A percentile compares a stretch with the other conserved stretches of the same genome.
Conservation (phyloP, 2,329 filamentous ascomycete species). For the Capronia americana region DNA sequence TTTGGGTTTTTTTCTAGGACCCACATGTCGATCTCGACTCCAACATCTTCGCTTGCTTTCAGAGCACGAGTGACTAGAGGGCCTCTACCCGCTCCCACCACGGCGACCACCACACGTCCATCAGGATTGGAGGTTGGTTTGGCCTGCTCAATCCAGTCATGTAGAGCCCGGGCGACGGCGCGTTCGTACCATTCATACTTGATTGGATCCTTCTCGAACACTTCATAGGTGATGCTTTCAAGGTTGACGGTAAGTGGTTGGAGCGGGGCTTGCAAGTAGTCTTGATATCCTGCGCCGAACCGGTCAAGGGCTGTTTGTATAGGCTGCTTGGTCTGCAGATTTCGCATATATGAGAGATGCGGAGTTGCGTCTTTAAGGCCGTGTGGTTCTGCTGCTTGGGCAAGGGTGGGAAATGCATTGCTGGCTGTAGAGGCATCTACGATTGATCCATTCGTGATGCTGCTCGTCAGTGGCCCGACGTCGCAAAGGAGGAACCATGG, state of each 20-base stretch:
- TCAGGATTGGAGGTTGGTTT: conserved; percentile 76
- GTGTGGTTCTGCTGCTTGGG: conserved; percentile 64
- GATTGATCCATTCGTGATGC: conserved; percentile 34
- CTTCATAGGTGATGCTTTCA: conserved; percentile 96
- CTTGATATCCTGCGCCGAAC: conserved; percentile 78
- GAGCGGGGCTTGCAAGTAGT: conserved; percentile 92
- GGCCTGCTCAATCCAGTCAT: conserved; percentile 74
- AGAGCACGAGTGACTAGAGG: conserved; percentile 88
- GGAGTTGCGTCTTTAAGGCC: conserved; percentile 63
- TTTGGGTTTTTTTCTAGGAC: conserved; percentile 97
- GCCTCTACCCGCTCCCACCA: conserved; percentile 90
- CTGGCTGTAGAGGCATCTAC: conserved; percentile 41
- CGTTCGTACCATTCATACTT: conserved; percentile 96
- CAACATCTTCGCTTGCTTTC: conserved; percentile 75
- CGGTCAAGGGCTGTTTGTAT: conserved; percentile 67
- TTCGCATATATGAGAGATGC: conserved; percentile 80
- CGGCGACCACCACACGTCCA: conserved; percentile 80
- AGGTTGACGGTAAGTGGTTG: conserved; percentile 96
- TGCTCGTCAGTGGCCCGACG: conserved; percentile 61
- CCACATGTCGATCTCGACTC: conserved; percentile 83
- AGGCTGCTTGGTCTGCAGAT: conserved; percentile 82
- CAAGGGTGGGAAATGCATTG: conserved; percentile 68
- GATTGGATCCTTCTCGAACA: conserved; percentile 97
- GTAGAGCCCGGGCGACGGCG: conserved; percentile 79
- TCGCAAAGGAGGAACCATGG: conserved; percentile 68